A percentile compares a stretch with the other conserved stretches of the same genome.
Conservation (phyloP, 371 early-diverging fungal genomes). For the Syncephalastrum contaminatum region DNA sequence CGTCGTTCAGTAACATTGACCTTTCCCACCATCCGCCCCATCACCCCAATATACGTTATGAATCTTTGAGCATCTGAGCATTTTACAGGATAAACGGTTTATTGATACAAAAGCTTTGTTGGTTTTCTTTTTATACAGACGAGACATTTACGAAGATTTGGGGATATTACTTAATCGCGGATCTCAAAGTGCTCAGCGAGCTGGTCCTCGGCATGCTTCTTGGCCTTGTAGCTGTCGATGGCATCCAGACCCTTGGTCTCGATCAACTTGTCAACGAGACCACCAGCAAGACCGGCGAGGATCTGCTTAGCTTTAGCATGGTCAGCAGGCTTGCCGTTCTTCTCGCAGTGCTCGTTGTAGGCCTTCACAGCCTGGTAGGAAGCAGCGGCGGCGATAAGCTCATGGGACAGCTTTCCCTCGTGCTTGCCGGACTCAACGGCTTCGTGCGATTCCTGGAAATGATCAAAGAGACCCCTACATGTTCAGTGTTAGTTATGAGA, state of each 20-base stretch:
- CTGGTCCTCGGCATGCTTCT: constrained; percentile 39
- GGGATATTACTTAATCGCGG: constrained; percentile 1
- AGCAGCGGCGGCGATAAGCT: constrained; percentile 55
- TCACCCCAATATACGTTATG: no score
- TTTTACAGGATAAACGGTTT: no score
- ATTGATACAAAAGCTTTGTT: background rate
- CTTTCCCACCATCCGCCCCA: no score
- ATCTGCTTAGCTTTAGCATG: constrained; percentile 52
- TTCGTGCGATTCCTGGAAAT: constrained; percentile 26
- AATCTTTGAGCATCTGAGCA: no score
- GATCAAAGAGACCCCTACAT: constrained; percentile 40
- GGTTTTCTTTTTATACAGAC: no score
- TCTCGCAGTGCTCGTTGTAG: constrained; percentile 46
- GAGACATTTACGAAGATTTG: background rate
- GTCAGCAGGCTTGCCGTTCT: constrained; percentile 40
- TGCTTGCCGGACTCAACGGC: constrained; percentile 29
- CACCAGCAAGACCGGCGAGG: constrained; percentile 54
- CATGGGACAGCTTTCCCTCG: constrained; percentile 49
- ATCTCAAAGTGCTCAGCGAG: constrained; percentile 28
- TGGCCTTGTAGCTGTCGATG: constrained; percentile 45
- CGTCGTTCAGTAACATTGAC: no score
- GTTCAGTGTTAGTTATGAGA: no score
- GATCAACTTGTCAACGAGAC: constrained; percentile 48
- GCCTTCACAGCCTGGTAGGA: constrained; percentile 48
- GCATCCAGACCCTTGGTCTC: constrained; percentile 55